These are phyloP conservation scores for Sporormia fimetaria DNA, from an alignment of 495 filamentous ascomycete genomes.

Conservation along the genomic window DNA sequence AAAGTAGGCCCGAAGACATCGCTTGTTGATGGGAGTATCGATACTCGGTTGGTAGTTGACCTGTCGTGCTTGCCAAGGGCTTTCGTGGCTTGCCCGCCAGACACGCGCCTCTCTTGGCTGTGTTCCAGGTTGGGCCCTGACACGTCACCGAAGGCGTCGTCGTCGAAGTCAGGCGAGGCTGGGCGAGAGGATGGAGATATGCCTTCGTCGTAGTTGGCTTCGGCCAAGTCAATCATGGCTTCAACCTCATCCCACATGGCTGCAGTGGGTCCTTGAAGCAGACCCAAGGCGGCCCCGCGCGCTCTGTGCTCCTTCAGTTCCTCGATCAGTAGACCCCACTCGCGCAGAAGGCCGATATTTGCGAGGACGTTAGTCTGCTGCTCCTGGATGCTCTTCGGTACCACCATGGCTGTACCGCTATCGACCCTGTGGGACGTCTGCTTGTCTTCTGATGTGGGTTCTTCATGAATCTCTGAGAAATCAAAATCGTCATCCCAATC, in stretches of 20 bases:
- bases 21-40: slow-evolving; percentile 36
- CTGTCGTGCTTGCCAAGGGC: slow-evolving; percentile 10
- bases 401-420: slow-evolving; percentile 33
- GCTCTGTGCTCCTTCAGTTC: slow-evolving; percentile 35
- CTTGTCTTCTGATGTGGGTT: slow-evolving; percentile 15
- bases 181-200: slow-evolving; percentile 32
- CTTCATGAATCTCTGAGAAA: slow-evolving; percentile 28
- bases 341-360: slow-evolving; percentile 33
- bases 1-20: slow-evolving; percentile 45
- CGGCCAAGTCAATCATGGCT: slow-evolving; percentile 37
- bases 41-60: slow-evolving; percentile 6
- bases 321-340: slow-evolving; percentile 36
- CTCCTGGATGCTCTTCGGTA: slow-evolving; percentile 33
- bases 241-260: slow-evolving; percentile 34
- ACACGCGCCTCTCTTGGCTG: slow-evolving; percentile 14
- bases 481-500: slow-evolving; percentile 39
- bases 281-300: slow-evolving; percentile 28
- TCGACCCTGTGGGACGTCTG: slow-evolving; percentile 26
- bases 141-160: slow-evolving; percentile 31
- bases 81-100: slow-evolving; percentile 16
- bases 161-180: slow-evolving; percentile 32
- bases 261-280: slow-evolving; percentile 26
- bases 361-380: slow-evolving; percentile 35
- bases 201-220: slow-evolving; percentile 29
- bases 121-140: slow-evolving; percentile 19